Evolutionary conservation across 2,329 filamentous ascomycete genomes (phyloP), one percentile per base, ranked within the genome.

Genomic region (Talaromyces sp.): DNA sequence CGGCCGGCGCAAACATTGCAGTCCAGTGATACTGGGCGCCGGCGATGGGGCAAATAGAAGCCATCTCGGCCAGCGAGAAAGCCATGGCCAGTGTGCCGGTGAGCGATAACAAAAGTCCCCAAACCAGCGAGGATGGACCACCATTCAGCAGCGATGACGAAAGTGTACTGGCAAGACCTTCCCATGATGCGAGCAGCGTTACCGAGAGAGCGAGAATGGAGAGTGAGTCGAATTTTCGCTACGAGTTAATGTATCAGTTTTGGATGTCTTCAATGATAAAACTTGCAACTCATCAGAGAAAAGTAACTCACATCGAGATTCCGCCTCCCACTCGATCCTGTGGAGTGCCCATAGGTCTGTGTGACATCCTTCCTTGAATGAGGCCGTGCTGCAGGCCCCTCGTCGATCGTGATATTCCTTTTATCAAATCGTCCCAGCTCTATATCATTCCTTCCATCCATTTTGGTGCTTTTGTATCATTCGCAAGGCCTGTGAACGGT

Each of bases 121-220:
- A 76, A 35, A 75, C 68, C 46, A 76, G 65, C 3, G 69, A 73
- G 16, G 72, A 72, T 23, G 72, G 71, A 14, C 74, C 74, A 8
- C 72, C 72, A 33, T 74, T 74, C n/a, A 66, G 63, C 0, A 75
- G 64, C 3, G 71, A 72, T 11, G 70, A 55, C 4, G 64, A 62
- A 21, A 71, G 50, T 57, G 69, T 67, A 28, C 65, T 70, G 50
- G 69, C 69, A 2, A 67, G 61, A 3, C 67, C 66, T 66, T 78
- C 76, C 76, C 76, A 79, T 18, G 76, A 75, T 18, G 73, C 72
- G 60, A 76, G 73, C 23, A 76, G 66, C 2, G 73, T 73, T 21
- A 71, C 70, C 5, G 75, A 76, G 39, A 77, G 76, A 16, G 75
- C 75, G 11, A 77, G 65, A 0, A 72, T 74, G 3, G 75, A 74